These are phyloP conservation scores for Narthecium ossifragum DNA, from an alignment of 106 monocot species.

Conservation along the genomic window DNA sequence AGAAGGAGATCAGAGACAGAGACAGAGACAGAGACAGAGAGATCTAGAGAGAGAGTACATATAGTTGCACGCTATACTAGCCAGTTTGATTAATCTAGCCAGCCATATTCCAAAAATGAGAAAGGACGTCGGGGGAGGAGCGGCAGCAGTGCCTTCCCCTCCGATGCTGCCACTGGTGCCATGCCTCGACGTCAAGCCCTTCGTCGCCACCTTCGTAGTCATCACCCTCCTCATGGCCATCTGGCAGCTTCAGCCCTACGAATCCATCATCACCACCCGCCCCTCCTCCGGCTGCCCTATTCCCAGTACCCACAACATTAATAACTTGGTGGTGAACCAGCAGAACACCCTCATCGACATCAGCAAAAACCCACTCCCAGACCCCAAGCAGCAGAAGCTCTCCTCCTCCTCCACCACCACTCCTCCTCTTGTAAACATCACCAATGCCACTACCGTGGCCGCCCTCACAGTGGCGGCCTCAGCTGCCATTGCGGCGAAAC, in stretches of 20 bases:
- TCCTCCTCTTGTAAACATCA: neutral
- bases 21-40: slow-evolving; percentile 3
- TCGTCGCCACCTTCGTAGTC: slow-evolving; percentile 49
- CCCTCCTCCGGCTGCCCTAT: slow-evolving; percentile 9
- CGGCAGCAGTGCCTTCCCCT: slow-evolving; percentile 1
- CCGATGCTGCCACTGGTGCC: slow-evolving; percentile 10
- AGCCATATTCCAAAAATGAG: slow-evolving; percentile 25
- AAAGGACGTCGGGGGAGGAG: slow-evolving; percentile 24
- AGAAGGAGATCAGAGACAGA: neutral
- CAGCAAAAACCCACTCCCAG: too few relatives aligned
- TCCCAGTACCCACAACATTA: neutral
- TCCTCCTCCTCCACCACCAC: neutral
- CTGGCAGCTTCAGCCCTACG: slow-evolving; percentile 73
- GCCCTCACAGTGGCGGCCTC: too few relatives aligned
- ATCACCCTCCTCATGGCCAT: slow-evolving; percentile 60
- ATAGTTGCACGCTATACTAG: too few relatives aligned
- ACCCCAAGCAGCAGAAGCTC: neutral
- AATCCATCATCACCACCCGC: slow-evolving; percentile 31
- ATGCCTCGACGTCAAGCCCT: slow-evolving; percentile 64
- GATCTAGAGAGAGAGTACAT: neutral
- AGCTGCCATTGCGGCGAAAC: too few relatives aligned
- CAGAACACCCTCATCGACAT: too few relatives aligned
- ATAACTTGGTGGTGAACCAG: too few relatives aligned
- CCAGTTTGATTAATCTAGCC: too few relatives aligned
- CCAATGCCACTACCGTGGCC: neutral